Conservation (phyloP, 2,329 filamentous ascomycete species). For the Ophiostoma sp. region DNA sequence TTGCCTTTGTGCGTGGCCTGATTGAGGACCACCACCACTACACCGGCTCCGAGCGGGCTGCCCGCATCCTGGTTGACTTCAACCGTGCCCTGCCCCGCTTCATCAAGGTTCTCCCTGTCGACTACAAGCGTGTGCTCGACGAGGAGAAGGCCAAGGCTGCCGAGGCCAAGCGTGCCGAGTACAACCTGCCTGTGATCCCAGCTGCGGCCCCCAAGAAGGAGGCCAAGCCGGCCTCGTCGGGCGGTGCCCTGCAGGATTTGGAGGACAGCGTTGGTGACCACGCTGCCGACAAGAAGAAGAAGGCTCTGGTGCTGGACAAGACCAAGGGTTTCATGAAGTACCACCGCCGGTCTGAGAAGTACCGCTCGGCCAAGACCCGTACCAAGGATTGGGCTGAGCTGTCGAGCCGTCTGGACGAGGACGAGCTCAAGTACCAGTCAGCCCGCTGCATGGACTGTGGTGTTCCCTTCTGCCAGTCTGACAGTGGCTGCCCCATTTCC, state of each 20-base stretch:
- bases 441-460: slow-evolving; percentile 98
- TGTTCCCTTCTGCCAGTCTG: slow-evolving; percentile 96
- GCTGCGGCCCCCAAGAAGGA: slow-evolving; percentile 61
- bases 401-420: slow-evolving; percentile 78
- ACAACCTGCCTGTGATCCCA: slow-evolving; percentile 7
- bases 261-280: slow-evolving; percentile 80
- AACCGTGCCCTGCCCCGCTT: slow-evolving; percentile 84
- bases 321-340: slow-evolving; percentile 98
- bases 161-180: slow-evolving; percentile 73
- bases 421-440: slow-evolving; percentile 93
- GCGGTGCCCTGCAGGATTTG: slow-evolving; percentile 63
- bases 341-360: slow-evolving; percentile 86
- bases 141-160: slow-evolving; percentile 83
- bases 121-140: slow-evolving; percentile 88
- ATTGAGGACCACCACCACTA: slow-evolving; percentile 98
- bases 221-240: not conserved
- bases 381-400: slow-evolving; percentile 93
- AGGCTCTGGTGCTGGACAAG: slow-evolving; percentile 93
- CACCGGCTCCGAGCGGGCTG: slow-evolving; percentile 90
- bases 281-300: slow-evolving; percentile 74
- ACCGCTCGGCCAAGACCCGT: slow-evolving; percentile 74
- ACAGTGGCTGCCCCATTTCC: slow-evolving; percentile 89
- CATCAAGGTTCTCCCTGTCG: slow-evolving; percentile 85
- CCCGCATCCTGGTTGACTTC: slow-evolving; percentile 91
- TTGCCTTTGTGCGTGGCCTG: slow-evolving; percentile 82